Evolutionary conservation across 164 flowering plant genomes (phyloP).

Genomic region (Houttuynia cordata): DNA sequence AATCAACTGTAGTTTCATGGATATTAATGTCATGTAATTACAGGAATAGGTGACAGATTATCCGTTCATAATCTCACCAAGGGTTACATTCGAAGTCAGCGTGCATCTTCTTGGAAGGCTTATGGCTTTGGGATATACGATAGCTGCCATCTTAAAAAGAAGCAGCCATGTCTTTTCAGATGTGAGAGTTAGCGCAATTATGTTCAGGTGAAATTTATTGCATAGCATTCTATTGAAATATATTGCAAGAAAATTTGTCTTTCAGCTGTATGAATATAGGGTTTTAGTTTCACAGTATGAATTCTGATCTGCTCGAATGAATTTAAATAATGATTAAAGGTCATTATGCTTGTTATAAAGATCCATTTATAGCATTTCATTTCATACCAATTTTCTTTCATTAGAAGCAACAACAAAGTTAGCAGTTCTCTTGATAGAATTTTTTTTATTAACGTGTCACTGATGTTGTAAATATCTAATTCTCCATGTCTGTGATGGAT

Average conservation of each 20-base stretch:
- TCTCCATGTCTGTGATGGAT: neutral
- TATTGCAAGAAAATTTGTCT: neutral
- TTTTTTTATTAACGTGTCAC: no score
- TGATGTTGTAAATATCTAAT: no score
- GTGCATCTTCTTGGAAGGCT: constrained; percentile 97
- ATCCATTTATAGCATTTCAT: neutral
- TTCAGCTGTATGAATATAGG: neutral
- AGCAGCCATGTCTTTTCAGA: constrained; percentile 76
- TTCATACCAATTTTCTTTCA: neutral
- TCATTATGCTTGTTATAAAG: no score
- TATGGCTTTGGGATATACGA: constrained; percentile 97
- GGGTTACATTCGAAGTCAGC: constrained; percentile 95
- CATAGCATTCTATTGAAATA: neutral
- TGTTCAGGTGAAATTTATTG: constrained; percentile 49
- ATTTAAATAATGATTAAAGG: no score
- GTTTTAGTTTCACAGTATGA: no score
- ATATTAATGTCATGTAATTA: constrained; percentile 11
- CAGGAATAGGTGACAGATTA: constrained; percentile 97
- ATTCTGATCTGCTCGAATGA: no score
- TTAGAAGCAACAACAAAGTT: no score
- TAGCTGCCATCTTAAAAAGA: constrained; percentile 90
- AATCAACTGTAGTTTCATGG: neutral
- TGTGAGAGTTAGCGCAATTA: constrained; percentile 70
- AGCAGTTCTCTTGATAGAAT: no score
- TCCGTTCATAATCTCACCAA: constrained; percentile 94